Base-by-base conservation (phyloP, 257 asterid species). In the Marsdenia floribunda region DNA sequence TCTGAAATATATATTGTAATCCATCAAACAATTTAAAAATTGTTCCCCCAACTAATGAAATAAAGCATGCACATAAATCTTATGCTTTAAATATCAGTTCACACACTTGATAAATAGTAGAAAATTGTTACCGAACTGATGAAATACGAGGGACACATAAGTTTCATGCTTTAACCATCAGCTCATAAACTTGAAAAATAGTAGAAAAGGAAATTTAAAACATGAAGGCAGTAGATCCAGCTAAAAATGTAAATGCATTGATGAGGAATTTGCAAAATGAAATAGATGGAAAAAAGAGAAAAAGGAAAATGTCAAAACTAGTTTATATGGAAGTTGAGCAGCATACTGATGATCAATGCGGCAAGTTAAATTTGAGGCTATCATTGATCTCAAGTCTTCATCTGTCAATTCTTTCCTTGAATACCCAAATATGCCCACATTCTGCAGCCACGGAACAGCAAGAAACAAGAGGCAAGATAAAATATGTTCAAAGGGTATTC, bases 321-420 rank as follows among this genome's bases (percentile, higher is more conserved):
- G 19, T 57, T 13, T 26, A 76, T 24, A 70, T 42, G 72, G 68
- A 73, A 75, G 74, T 26, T 21, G 72, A 75, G 58, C 38, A 73
- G 46, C 85, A 78, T 80, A 82, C 90, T 80, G 86, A 71, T 84
- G 85, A 80, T 84, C 86, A 55, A 86, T 82, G 71, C 85, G 90
- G 81, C 88, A 84, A 75, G 86, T 82, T 80, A 86, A 78, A 63
- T 82, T 86, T 76, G 88, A 81, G 59, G 86, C 90, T 73, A 82
- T 76, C 64, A 84, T 82, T 69, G 83, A 83, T 78, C 90, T 76
- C 79, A 84, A 72, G 58, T 80, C 84, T 37, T 80, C 86, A 80
- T 86, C 84, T 33, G 86, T 78, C 63, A 86, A 55, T 18, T 70
- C 70, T 80, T 82, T 82, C 74, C 88, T 70, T 8, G 88, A 84